These are phyloP conservation scores for Albatrellus ellisii DNA, from an alignment of 768 basidiomycete genomes.

Conservation along the genomic window DNA sequence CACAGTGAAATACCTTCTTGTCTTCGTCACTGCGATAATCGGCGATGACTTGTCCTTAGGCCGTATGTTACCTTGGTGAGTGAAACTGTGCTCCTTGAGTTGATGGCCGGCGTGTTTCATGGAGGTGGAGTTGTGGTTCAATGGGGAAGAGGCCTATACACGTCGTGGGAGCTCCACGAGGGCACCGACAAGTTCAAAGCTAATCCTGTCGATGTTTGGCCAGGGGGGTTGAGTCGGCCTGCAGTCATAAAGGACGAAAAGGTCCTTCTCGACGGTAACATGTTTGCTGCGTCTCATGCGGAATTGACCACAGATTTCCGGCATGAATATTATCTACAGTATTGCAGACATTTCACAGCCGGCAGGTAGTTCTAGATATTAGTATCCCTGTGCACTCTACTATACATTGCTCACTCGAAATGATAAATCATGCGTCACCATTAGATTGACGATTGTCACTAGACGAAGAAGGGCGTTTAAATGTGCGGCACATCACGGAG, in stretches of 20 bases:
- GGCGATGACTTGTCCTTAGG: neutral
- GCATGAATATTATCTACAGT: constrained; percentile 19
- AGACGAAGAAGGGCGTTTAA: too few relatives aligned
- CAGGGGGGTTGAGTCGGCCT: constrained; percentile 15
- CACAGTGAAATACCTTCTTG: neutral
- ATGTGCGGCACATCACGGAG: too few relatives aligned
- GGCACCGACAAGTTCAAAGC: constrained; percentile 18
- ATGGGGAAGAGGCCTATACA: too few relatives aligned
- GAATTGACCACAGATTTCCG: constrained; percentile 13
- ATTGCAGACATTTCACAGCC: constrained; percentile 9
- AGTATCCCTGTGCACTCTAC: too few relatives aligned
- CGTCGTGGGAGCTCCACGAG: too few relatives aligned
- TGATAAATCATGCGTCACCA: too few relatives aligned
- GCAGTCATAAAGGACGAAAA: constrained; percentile 19
- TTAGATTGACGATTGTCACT: too few relatives aligned
- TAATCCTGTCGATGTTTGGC: constrained; percentile 16
- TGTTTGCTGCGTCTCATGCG: neutral
- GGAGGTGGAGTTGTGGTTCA: constrained; percentile 13
- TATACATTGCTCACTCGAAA: too few relatives aligned
- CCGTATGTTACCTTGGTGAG: constrained; percentile 1
- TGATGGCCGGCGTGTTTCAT: constrained; percentile 15
- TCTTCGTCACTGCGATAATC: neutral
- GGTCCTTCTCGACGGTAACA: neutral
- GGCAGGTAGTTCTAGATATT: too few relatives aligned
- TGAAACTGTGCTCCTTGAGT: neutral